Evolutionary conservation across 2,329 filamentous ascomycete genomes (phyloP), one percentile per base, ranked within the genome.

Genomic region (Cladophialophora yegresii): DNA sequence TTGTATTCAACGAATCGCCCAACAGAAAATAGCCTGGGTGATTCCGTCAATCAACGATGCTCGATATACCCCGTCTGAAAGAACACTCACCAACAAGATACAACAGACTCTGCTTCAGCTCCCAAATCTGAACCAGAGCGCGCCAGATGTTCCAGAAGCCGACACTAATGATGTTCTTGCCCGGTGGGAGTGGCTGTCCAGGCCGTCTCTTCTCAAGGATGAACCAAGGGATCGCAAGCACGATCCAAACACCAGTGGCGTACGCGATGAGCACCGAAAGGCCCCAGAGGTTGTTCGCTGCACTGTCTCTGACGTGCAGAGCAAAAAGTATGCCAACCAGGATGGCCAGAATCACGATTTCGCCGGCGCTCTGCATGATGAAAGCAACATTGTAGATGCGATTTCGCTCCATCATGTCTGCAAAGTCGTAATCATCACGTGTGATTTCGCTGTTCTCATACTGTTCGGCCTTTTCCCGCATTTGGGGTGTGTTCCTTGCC

Each of bases 1-100:
- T 89, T 0, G 88, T 90, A 73, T 89, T 89, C 40, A 89, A 78
- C 0, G 84, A 87, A 74, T 90, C 88, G n/a, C 86, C 87, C 0
- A 90, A 81, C 1, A 90, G 78, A 72, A 90, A 89, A 71, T 89
- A 90, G 2, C 82, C 80, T 69, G 36, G 9, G 4, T 3, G 32
- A 33, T 9, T 49, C 23, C 13, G 43, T 62, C 22, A 60, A 23
- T 10, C 6, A 26, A 57, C 23, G 23, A 33, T 22, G 50, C 51
- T 36, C n/a, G 4, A 40, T 2, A 53, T 5, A 23, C 16, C 36
- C 7, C 16, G 12, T 9, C 16, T 12, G 36, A 26, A 45, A 30
- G 2, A 8, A 36, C 40, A 67, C 73, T 67, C 69, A 81, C 84
- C 86, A 49, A 86, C 81, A 0, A 90, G 80, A 73, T 89, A 90